Conservation (phyloP, 1,284 basidiomycete genomes). For the Ustilago tritici region DNA sequence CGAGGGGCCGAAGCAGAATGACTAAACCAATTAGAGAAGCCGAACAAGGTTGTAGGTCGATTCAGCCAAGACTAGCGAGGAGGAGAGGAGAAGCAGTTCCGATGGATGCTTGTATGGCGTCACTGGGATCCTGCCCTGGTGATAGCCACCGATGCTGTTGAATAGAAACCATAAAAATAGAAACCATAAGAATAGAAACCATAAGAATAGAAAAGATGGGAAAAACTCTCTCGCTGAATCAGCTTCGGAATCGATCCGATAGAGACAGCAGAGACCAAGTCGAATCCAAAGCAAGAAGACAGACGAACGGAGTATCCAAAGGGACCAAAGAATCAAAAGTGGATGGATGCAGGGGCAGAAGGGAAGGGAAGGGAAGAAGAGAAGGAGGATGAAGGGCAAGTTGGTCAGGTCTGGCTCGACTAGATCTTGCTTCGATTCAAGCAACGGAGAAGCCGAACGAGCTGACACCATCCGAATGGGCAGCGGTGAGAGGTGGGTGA, state of each 20-base stretch:
- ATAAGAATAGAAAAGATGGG: background rate
- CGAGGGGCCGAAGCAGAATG: background rate
- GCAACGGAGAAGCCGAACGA: background rate
- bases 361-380: background rate
- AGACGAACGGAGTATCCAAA: too few relatives aligned
- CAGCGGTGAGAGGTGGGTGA: background rate
- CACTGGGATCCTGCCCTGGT: background rate
- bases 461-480: slow-evolving; percentile 7
- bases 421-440: background rate
- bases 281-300: too few relatives aligned
- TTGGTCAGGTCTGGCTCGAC: background rate
- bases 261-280: background rate
- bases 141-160: background rate
- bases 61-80: background rate
- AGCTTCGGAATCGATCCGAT: slow-evolving; percentile 2
- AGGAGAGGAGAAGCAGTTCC: background rate
- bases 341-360: background rate
- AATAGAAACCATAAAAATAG: background rate
- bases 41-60: background rate
- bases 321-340: background rate
- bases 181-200: background rate
- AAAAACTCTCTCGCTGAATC: background rate
- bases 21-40: too few relatives aligned
- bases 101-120: background rate
- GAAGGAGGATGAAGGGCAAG: background rate